Conservation (phyloP, 1,284 basidiomycete species). For the Irpex sp. region DNA sequence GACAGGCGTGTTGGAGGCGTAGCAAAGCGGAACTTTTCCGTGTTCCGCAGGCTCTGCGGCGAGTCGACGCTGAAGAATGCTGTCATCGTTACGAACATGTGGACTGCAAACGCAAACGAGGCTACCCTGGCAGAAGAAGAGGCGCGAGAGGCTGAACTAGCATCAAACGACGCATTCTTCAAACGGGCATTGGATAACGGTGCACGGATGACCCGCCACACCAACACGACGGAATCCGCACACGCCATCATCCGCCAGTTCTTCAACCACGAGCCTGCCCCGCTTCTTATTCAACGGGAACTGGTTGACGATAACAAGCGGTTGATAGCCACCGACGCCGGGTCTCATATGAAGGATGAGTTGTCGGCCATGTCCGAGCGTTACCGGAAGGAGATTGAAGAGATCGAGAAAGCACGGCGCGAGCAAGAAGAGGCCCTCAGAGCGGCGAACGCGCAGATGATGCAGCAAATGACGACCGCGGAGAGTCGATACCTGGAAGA, state of each 20-base stretch:
- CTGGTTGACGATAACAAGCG: conserved; percentile 13
- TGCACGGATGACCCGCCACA: conserved; percentile 12
- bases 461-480: background rate
- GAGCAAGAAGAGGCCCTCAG: background rate
- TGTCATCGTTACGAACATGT: conserved; percentile 47
- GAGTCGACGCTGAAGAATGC: conserved; percentile 41
- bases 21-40: conserved; percentile 40
- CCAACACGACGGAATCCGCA: conserved; percentile 12
- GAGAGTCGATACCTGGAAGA: background rate
- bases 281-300: conserved; percentile 14
- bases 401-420: background rate
- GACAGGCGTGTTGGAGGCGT: conserved; percentile 46
- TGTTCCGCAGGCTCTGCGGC: conserved; percentile 47
- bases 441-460: background rate
- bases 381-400: conserved; percentile 12
- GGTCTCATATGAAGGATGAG: conserved; percentile 4
- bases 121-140: conserved; percentile 2
- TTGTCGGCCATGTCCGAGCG: conserved; percentile 10
- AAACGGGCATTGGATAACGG: conserved; percentile 15
- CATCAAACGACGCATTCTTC: conserved; percentile 11
- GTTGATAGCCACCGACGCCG: conserved; percentile 11
- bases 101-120: conserved; percentile 23
- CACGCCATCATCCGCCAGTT: conserved; percentile 12
- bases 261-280: conserved; percentile 7
- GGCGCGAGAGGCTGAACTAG: conserved; percentile 8